Percentiles rank a stretch among this genome's conserved stretches.
These are phyloP conservation scores for Punctularia strigosozonata DNA, from an alignment of 768 basidiomycete species.

Conservation along the genomic window DNA sequence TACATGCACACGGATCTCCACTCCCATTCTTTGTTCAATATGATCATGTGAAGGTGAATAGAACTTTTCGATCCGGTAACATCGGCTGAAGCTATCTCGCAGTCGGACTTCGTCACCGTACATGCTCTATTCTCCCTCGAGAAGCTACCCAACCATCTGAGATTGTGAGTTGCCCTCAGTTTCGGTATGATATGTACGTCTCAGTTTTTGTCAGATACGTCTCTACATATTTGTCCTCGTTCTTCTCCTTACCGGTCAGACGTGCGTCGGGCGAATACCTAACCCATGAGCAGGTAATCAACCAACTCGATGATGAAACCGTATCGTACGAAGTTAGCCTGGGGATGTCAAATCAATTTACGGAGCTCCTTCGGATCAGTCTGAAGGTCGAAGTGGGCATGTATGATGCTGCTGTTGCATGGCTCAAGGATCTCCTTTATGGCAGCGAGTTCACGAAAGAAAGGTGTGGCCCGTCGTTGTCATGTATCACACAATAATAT, in stretches of 20 bases:
- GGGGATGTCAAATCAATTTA: slow-evolving; percentile 49
- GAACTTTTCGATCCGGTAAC: slow-evolving; percentile 1
- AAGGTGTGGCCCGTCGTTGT: slow-evolving; percentile 28
- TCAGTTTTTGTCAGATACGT: slow-evolving; percentile 42
- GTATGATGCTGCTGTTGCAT: slow-evolving; percentile 75
- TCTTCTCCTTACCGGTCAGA: slow-evolving; percentile 82
- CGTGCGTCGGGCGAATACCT: slow-evolving; percentile 58
- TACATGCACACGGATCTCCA: slow-evolving; percentile 53
- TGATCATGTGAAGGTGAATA: slow-evolving; percentile 75
- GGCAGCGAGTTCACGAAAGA: slow-evolving; percentile 68
- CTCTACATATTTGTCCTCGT: slow-evolving; percentile 64
- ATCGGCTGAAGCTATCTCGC: neutral
- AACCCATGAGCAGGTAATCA: slow-evolving; percentile 82
- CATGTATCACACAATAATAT: neutral
- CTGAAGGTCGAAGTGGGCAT: slow-evolving; percentile 76
- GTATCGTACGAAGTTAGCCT: slow-evolving; percentile 72
- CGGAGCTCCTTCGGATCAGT: slow-evolving; percentile 61
- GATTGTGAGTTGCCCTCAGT: slow-evolving; percentile 41
- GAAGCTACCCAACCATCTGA: slow-evolving; percentile 59
- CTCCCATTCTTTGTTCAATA: slow-evolving; percentile 89
- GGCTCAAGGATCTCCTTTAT: slow-evolving; percentile 77
- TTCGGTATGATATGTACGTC: neutral
- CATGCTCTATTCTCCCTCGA: slow-evolving; percentile 70
- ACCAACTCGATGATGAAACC: slow-evolving; percentile 83
- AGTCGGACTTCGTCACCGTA: slow-evolving; percentile 91